Conservation (phyloP, 495 filamentous ascomycete species). For the Daldinia caldariorum region DNA sequence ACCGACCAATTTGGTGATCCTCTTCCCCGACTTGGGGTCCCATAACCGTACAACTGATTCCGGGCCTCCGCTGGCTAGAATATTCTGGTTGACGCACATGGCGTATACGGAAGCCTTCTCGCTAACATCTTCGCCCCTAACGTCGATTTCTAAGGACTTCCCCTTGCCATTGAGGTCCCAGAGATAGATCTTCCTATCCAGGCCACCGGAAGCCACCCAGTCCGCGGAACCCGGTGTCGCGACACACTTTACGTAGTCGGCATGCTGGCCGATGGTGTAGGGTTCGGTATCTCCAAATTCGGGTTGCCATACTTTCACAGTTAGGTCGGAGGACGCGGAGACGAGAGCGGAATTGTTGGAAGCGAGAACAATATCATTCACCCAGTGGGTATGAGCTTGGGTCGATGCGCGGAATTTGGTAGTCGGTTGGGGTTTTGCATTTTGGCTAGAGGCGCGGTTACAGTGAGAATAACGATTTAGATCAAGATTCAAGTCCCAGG, state of each 20-base stretch:
- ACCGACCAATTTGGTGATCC: constrained; percentile 96
- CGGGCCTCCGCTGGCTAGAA: constrained; percentile 92
- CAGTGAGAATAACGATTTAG: constrained; percentile 53
- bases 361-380: constrained; percentile 93
- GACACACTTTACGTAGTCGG: constrained; percentile 94
- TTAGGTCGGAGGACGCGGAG: constrained; percentile 94
- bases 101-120: constrained; percentile 97
- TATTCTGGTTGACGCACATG: constrained; percentile 72
- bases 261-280: constrained; percentile 88
- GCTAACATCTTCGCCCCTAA: constrained; percentile 77
- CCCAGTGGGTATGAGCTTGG: constrained; percentile 99
- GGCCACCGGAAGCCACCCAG: constrained; percentile 96
- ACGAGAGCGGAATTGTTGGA: constrained; percentile 85
- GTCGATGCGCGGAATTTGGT: constrained; percentile 88
- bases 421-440: constrained; percentile 51
- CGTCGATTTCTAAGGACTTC: constrained; percentile 84
- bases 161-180: constrained; percentile 94
- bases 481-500: constrained; percentile 84
- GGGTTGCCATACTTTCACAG: constrained; percentile 95
- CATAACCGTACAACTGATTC: constrained; percentile 93
- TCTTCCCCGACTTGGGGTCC: constrained; percentile 89
- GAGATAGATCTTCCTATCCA: constrained; percentile 89
- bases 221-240: constrained; percentile 78
- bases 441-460: constrained; percentile 37
- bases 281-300: constrained; percentile 74